phyloP scores from a whole-genome alignment of 495 filamentous ascomycete species.

The Parathielavia appendiculata region DNA sequence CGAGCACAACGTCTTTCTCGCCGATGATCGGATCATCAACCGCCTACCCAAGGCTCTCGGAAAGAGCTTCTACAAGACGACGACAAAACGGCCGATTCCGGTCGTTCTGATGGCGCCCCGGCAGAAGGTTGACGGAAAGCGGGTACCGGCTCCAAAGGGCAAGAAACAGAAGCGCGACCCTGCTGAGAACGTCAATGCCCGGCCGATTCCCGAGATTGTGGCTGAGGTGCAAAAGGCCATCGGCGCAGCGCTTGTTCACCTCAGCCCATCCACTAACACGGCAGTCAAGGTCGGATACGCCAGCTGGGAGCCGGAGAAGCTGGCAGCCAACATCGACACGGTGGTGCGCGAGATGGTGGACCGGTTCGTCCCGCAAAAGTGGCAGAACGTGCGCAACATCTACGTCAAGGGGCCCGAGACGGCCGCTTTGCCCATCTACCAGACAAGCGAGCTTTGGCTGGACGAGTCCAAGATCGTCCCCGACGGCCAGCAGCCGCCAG shows the following conservation, averaged over 20 bases:
- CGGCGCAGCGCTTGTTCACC: conserved; percentile 57
- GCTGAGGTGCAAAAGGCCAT: conserved; percentile 68
- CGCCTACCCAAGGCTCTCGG: conserved; percentile 72
- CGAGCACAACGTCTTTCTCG: conserved; percentile 83
- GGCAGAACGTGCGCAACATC: conserved; percentile 73
- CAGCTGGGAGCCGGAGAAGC: conserved; percentile 63
- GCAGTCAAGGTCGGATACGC: conserved; percentile 64
- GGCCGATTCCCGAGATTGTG: conserved; percentile 53
- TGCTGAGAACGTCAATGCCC: conserved; percentile 34
- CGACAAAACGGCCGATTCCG: conserved; percentile 79
- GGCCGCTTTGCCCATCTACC: conserved; percentile 82
- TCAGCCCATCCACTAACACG: conserved; percentile 33
- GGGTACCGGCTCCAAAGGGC: conserved; percentile 48
- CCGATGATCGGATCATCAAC: conserved; percentile 75
- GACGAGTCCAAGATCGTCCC: conserved; percentile 72
- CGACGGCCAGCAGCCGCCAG: conserved; percentile 49
- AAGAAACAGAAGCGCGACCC: conserved; percentile 38
- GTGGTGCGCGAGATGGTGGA: conserved; percentile 64
- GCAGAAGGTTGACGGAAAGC: conserved; percentile 62
- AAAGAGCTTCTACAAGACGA: conserved; percentile 76
- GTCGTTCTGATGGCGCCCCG: conserved; percentile 62
- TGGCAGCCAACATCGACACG: conserved; percentile 72
- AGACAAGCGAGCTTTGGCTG: conserved; percentile 84
- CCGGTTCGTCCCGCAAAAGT: conserved; percentile 74
- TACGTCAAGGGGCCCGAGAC: conserved; percentile 87